Percentiles rank a stretch among this genome's conserved stretches.
Conservation (phyloP, 371 early-diverging fungal genomes). For the Lichtheimia corymbifera region DNA sequence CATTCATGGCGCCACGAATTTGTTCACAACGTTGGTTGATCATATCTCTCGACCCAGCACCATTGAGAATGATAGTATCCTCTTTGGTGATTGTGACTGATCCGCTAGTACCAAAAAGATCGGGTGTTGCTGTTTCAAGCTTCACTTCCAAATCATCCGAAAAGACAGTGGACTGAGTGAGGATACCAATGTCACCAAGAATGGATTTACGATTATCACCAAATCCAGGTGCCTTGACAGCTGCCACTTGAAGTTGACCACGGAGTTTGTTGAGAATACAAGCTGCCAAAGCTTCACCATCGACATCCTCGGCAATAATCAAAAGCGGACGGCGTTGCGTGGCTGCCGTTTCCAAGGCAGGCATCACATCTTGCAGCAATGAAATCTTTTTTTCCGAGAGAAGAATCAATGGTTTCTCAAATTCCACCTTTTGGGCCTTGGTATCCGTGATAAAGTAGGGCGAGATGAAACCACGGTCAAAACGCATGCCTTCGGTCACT, state of each 20-base stretch:
- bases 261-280: constrained; percentile 98
- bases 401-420: constrained; percentile 96
- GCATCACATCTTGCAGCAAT: constrained; percentile 90
- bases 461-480: constrained; percentile 98
- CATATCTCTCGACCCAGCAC: constrained; percentile 85
- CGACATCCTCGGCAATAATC: constrained; percentile 96
- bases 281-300: constrained; percentile 98
- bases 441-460: constrained; percentile 99
- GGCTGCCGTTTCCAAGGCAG: constrained; percentile 93
- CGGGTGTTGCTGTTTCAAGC: constrained; percentile 91
- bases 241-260: constrained; percentile 94
- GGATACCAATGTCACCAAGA: constrained; percentile 93
- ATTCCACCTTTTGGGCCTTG: constrained; percentile 96
- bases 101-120: constrained; percentile 87
- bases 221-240: constrained; percentile 98
- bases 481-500: constrained; percentile 98
- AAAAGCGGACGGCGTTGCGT: constrained; percentile 94
- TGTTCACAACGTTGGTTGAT: constrained; percentile 94
- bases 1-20: constrained; percentile 88
- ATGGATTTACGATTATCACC: constrained; percentile 99
- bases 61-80: constrained; percentile 96
- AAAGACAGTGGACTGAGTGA: constrained; percentile 95
- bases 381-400: constrained; percentile 98
- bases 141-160: constrained; percentile 94
- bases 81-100: constrained; percentile 95